A percentile compares a stretch with the other conserved stretches of the same genome.
These are phyloP conservation scores for Eleusine indica DNA, from an alignment of 176 grass and related monocot species.

Conservation along the genomic window DNA sequence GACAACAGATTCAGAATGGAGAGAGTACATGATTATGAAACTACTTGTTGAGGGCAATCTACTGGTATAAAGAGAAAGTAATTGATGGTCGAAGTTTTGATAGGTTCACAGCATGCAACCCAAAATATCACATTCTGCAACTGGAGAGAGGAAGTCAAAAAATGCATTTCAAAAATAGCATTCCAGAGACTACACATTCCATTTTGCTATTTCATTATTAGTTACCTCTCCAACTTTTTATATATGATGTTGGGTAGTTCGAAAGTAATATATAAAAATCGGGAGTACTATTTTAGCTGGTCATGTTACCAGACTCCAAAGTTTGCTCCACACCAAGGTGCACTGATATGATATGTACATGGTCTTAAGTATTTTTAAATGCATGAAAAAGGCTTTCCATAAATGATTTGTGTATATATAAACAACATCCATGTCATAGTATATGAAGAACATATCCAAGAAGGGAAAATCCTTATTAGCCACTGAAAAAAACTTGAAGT, in stretches of 20 bases:
- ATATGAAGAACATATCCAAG: constrained; percentile 6
- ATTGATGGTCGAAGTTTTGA: neutral
- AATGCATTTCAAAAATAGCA: neutral
- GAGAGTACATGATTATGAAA: neutral
- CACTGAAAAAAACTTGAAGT: no score
- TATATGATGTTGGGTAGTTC: neutral
- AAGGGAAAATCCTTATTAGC: no score
- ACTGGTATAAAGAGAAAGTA: neutral
- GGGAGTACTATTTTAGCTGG: neutral
- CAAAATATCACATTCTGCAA: neutral
- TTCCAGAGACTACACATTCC: neutral
- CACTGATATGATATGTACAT: neutral
- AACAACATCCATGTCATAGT: constrained; percentile 4
- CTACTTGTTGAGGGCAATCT: neutral
- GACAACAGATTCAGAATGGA: neutral
- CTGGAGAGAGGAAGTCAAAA: neutral
- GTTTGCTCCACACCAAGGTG: no score
- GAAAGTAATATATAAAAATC: no score
- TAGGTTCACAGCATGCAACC: neutral
- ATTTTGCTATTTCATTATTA: neutral
- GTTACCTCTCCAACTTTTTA: neutral
- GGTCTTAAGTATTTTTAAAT: no score
- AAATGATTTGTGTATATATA: constrained; percentile 12
- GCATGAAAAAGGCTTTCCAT: no score
- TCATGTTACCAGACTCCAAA: neutral